Conservation (phyloP, 176 grass and related monocot genomes). For the Paspalum notatum region DNA sequence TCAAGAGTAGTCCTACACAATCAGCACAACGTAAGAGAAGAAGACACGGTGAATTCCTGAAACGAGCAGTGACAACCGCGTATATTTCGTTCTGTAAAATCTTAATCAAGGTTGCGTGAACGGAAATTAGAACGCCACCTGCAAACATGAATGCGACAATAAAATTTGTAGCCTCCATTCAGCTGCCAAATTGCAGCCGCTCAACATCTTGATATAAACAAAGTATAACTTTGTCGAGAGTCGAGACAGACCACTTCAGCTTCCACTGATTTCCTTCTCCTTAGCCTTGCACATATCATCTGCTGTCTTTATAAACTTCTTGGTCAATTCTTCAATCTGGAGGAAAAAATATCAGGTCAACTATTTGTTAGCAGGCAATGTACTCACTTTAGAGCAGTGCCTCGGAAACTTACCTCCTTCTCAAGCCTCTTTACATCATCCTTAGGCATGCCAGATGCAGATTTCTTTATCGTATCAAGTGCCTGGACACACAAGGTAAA, state of each 20-base stretch:
- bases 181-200: not conserved
- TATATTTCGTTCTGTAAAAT: not conserved
- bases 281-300: slow-evolving; percentile 99
- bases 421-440: slow-evolving; percentile 89
- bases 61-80: not conserved
- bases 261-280: slow-evolving; percentile 92
- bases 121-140: slow-evolving; percentile 21
- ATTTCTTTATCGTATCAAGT: slow-evolving; percentile 93
- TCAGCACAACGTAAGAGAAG: not conserved
- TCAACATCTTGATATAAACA: slow-evolving; percentile 21
- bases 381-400: slow-evolving; percentile 24
- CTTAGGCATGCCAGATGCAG: slow-evolving; percentile 80
- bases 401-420: slow-evolving; percentile 71
- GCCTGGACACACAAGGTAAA: slow-evolving; percentile 53
- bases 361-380: not conserved
- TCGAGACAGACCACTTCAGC: slow-evolving; percentile 25
- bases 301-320: slow-evolving; percentile 81
- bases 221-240: slow-evolving; percentile 14
- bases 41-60: not conserved
- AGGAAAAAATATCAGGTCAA: slow-evolving; percentile 28
- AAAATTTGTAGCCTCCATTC: not conserved
- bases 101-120: not conserved
- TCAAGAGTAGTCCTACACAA: too few relatives aligned
- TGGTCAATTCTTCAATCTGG: slow-evolving; percentile 90
- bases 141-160: slow-evolving; percentile 13